phyloP scores from a whole-genome alignment of 345 rosid species.

The Anastatica hierochuntica region DNA sequence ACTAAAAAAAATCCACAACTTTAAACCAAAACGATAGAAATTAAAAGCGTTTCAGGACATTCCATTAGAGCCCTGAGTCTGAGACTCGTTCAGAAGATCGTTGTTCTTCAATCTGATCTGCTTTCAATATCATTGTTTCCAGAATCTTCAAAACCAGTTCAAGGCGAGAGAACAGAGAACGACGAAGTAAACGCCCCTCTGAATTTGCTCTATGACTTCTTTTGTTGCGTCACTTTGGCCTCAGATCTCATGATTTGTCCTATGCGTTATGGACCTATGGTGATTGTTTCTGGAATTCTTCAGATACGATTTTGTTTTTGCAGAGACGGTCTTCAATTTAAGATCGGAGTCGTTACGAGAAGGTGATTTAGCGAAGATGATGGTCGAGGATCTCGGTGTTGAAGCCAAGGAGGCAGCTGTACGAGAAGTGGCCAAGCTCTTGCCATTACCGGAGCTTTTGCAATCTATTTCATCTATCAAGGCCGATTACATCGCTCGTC shows the following conservation, averaged over 20 bases:
- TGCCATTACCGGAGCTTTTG: constrained; percentile 83
- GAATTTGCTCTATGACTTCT: constrained; percentile 17
- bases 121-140: no score
- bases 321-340: constrained; percentile 7
- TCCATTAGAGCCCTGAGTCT: no score
- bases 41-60: no score
- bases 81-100: no score
- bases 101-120: no score
- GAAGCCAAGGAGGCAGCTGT: constrained; percentile 99
- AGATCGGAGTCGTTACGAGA: constrained; percentile 10
- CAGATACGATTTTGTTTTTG: neutral
- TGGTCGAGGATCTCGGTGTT: constrained; percentile 92
- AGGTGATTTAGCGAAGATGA: constrained; percentile 39
- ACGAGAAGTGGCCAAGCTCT: constrained; percentile 92
- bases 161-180: neutral
- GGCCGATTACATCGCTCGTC: constrained; percentile 91
- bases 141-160: no score
- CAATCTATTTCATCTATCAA: constrained; percentile 76
- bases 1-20: no score
- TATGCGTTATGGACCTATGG: no score
- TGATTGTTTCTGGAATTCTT: neutral
- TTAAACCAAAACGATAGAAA: no score
- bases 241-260: constrained; percentile 19
- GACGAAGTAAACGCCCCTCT: constrained; percentile 6
- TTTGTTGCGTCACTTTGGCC: no score